Base-by-base conservation (phyloP, 768 basidiomycete species). In the Phanerochaete carnosa region DNA sequence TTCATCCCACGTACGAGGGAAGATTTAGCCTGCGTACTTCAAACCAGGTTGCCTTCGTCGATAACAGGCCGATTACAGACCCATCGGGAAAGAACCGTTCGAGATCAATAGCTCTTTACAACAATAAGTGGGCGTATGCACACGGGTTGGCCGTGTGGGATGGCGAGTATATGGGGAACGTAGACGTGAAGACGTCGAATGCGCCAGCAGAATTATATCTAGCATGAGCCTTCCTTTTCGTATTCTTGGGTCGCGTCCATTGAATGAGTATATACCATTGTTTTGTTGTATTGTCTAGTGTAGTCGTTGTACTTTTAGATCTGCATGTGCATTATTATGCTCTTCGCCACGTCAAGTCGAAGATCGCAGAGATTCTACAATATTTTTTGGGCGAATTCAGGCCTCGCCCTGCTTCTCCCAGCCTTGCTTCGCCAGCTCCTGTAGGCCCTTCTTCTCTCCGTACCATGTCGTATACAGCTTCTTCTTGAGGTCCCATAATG, bases 1-100 rank as follows among this genome's bases (percentile, higher is more conserved):
- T 81, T 5, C 69, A 75, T 53, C 60, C 67, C 7, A 68, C 76
- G 19, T 81, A 68, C 62, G 77, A 81, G 61, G 81, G 80, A 49
- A 55, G 45, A 25, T 76, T 80, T 60, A 35, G 59, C 8, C 47
- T 73, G 30, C 55, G 45, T 1, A 69, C 74, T 49, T 64, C 62
- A 28, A 50, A 39, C 26, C 51, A 33, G 33, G 56, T 58, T 23
- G 30, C 47, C 33, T 26, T 62, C 28, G 47, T 65, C 25, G 25
- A 28, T 8, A 25, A 53, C 57, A 29, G 53, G 16, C 29, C 50
- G 35, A 59, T 39, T 45, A 2, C 13, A 23, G 71, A 72, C 58
- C 71, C 71, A 8, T 25, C 60, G 11, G 66, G 67, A 3, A 57
- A 37, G 11, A 60, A 63, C 6, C 55, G 69, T 28, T 46, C 3